Conservation (phyloP, 106 monocot genomes). For the Triglochin maritima region DNA sequence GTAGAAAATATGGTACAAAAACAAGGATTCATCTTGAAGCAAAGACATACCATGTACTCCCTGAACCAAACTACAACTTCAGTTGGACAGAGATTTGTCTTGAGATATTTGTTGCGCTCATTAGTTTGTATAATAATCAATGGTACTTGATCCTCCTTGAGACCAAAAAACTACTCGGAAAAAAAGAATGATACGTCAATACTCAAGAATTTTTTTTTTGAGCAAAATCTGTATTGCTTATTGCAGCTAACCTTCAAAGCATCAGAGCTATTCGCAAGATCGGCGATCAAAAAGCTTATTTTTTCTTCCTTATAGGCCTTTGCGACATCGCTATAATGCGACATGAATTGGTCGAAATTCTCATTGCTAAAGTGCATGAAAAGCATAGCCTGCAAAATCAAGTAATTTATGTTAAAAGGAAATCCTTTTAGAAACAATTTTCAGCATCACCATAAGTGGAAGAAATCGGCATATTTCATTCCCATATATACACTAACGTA, state of each 20-base stretch:
- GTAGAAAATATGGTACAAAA: no score
- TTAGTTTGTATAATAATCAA: slow-evolving; percentile 51
- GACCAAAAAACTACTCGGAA: slow-evolving; percentile 48
- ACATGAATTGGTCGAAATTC: slow-evolving; percentile 50
- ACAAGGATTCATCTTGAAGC: no score
- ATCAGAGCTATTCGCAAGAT: slow-evolving; percentile 54
- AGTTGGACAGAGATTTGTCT: slow-evolving; percentile 48
- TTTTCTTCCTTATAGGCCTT: slow-evolving; percentile 38
- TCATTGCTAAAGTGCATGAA: slow-evolving; percentile 53
- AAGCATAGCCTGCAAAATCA: slow-evolving; percentile 83
- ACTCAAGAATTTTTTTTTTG: neutral
- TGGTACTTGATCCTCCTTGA: slow-evolving; percentile 60
- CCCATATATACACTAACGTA: no score
- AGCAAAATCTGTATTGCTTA: neutral
- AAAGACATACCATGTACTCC: slow-evolving; percentile 45
- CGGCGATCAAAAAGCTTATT: slow-evolving; percentile 70
- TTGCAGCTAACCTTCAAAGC: slow-evolving; percentile 85
- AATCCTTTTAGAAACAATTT: neutral
- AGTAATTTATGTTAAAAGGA: neutral
- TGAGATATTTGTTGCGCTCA: slow-evolving; percentile 64
- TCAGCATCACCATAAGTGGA: neutral
- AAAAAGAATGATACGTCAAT: neutral
- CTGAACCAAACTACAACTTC: slow-evolving; percentile 58
- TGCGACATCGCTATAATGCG: slow-evolving; percentile 49
- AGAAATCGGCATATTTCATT: no score